Evolutionary conservation across 2,329 filamentous ascomycete genomes (phyloP), one percentile per base, ranked within the genome.

Genomic region (Chrysoporthe cubensis): DNA sequence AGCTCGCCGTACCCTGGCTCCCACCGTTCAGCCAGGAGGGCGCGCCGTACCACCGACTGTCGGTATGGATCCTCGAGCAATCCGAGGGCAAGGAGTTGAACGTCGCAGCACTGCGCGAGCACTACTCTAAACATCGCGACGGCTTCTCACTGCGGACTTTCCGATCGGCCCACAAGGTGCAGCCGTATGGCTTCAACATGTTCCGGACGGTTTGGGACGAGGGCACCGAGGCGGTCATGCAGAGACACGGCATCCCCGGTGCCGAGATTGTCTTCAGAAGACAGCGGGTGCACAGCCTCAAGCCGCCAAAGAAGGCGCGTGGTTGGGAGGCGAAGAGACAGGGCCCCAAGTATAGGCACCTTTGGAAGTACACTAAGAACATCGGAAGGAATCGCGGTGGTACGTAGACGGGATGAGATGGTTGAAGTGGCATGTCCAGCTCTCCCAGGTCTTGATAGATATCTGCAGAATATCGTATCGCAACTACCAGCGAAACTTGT

Each of bases 181-280:
- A 83, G 68, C 88, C 94, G 8, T 88, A 97, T 68, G 94, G 94
- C 56, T 91, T 93, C 74, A 92, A 89, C 76, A 82, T 99, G 74
- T 99, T 98, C 89, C 89, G 96, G 72, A 90, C 89, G 69, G 82
- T 91, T 72, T 98, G 94, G 93, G 96, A 99, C 78, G 92, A 96
- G 69, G 88, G 87, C 74, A 99, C 92, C 64, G 89, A 88, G n/a
- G 89, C 83, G 62, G 93, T 99, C 71, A 97, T 99, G 95, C 84
- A 88, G 76, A 87, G 92, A 74, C 87, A 91, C 73, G 88, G 87
- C 69, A 84, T 96, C 70, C 85, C 88, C 40, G 93, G 93, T 60
- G 89, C 89, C 68, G 90, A 96, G 75, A 78, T 97, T 71, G 93
- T 97, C 82, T 92, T 97, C 79, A 92, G 92, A 82, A 88, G 89